Base-by-base conservation (phyloP, 2,329 filamentous ascomycete species). In the Zymoseptoria passerinii region DNA sequence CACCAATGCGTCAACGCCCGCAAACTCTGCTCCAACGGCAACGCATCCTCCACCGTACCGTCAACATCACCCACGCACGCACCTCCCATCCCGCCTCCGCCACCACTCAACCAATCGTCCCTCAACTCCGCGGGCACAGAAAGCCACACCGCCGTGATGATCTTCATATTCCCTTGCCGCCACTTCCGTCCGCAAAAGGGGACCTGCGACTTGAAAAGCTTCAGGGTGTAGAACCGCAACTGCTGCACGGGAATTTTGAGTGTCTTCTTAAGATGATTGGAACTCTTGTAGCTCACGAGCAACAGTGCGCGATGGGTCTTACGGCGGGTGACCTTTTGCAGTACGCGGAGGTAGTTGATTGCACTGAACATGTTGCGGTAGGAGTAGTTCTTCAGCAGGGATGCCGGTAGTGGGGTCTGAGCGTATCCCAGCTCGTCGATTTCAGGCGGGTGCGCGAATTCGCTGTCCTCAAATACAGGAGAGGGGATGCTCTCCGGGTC, bases 131-230 rank as follows among this genome's bases (percentile, higher is more conserved):
- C 92, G 7, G 91, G 83, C 70, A 92, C 96, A 75, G 96, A 90
- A 53, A 99, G 80, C 73, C 96, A 99, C 1, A 99, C 90, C 3
- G 92, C 91, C 0, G 94, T 99, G 70, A 99, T 99, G 69, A 97
- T 92, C 57, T 92, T 89, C 94, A 99, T 99, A 74, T 99, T 97
- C 66, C 86, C 86, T 76, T 97, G 94, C 13, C 94, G 86, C 94
- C 94, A 99, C 77, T 99, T 99, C 50, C 94, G 87, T 20, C 94
- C 92, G 73, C 92, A 97, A 78, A 96, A 99, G 0, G 94, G 94
- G 4, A 99, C 94, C 74, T 99, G 94, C 61, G 91, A 94, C 75
- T 99, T 99, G 85, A 97, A 97, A 0, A 99, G 82, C 75, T 99
- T 99, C 66, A 99, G 83, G 0, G 94, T 96, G 77, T 97, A 97